phyloP scores from a whole-genome alignment of 1,284 basidiomycete genomes.

The Porodaedalea pini region DNA sequence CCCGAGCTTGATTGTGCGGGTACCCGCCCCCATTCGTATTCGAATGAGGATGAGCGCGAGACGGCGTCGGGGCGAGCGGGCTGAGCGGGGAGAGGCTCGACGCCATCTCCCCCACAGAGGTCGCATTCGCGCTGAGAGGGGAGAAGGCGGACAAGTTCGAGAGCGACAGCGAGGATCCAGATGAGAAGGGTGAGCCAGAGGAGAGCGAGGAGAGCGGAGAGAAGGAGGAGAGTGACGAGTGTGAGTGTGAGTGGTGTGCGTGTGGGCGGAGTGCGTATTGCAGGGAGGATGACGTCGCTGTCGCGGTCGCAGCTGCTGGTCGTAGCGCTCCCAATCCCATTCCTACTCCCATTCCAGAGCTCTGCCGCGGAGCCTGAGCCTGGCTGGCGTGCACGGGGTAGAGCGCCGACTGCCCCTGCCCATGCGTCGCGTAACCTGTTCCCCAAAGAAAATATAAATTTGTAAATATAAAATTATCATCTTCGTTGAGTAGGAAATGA shows the following conservation, averaged over 20 bases:
- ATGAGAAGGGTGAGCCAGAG: not conserved
- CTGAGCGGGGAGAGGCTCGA: not conserved
- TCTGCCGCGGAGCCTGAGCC: not conserved
- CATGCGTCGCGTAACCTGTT: no score
- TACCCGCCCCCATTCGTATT: not conserved
- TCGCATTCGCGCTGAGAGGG: not conserved
- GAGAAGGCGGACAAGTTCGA: not conserved
- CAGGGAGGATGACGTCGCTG: not conserved
- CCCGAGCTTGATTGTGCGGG: not conserved
- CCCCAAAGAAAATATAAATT: no score
- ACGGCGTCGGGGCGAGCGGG: not conserved
- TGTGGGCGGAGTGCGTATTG: conserved; percentile 6
- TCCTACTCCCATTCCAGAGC: not conserved
- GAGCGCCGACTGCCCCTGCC: no score
- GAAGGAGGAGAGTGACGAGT: not conserved
- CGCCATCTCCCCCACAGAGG: not conserved
- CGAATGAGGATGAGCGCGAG: no score
- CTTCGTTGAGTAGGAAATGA: no score
- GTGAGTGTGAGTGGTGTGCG: no score
- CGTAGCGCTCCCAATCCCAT: not conserved
- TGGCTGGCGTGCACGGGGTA: no score
- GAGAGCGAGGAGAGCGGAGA: not conserved
- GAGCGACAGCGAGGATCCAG: not conserved
- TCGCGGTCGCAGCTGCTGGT: not conserved
- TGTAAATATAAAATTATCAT: no score